Evolutionary conservation across 2,329 filamentous ascomycete species (phyloP).

Genomic region (Ophiognomonia clavigignenti-juglandacearum): DNA sequence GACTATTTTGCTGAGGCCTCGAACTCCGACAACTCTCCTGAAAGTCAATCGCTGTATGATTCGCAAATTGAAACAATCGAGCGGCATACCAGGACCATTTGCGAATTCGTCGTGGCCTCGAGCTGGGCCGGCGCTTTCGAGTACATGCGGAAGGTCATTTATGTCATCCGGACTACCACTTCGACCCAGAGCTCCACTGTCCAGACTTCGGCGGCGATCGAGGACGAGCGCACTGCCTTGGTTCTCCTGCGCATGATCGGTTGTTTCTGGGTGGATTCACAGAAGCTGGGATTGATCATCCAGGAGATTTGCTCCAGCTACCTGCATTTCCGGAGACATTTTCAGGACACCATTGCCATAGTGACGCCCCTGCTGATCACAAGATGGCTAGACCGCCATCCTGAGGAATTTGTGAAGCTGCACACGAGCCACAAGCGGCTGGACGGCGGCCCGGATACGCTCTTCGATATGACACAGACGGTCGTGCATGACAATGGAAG

Average conservation of each 20-base stretch:
- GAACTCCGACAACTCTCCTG: conserved; percentile 30
- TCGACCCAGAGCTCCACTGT: conserved; percentile 33
- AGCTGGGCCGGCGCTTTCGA: conserved; percentile 59
- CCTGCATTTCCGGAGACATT: conserved; percentile 58
- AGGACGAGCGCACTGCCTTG: conserved; percentile 49
- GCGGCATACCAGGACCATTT: conserved; percentile 47
- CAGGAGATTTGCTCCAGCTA: conserved; percentile 65
- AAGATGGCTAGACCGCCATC: conserved; percentile 62
- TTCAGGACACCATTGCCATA: conserved; percentile 59
- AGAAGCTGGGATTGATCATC: conserved; percentile 56
- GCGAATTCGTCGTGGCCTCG: conserved; percentile 61
- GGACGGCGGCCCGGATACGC: conserved; percentile 61
- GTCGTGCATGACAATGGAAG: conserved; percentile 27
- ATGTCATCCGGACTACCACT: conserved; percentile 41
- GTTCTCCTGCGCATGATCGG: conserved; percentile 55
- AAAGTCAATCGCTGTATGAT: conserved; percentile 27
- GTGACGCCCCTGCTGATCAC: conserved; percentile 59
- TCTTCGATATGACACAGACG: conserved; percentile 65
- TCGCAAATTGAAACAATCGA: conserved; percentile 45
- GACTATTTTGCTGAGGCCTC: conserved; percentile 22
- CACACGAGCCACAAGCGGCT: conserved; percentile 57
- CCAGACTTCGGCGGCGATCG: conserved; percentile 32
- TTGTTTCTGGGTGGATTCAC: conserved; percentile 60
- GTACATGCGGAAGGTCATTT: conserved; percentile 49
- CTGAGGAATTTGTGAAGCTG: conserved; percentile 59